These are phyloP conservation scores for Colletotrichum siamense DNA, from an alignment of 2,329 filamentous ascomycete genomes.

Conservation along the genomic window DNA sequence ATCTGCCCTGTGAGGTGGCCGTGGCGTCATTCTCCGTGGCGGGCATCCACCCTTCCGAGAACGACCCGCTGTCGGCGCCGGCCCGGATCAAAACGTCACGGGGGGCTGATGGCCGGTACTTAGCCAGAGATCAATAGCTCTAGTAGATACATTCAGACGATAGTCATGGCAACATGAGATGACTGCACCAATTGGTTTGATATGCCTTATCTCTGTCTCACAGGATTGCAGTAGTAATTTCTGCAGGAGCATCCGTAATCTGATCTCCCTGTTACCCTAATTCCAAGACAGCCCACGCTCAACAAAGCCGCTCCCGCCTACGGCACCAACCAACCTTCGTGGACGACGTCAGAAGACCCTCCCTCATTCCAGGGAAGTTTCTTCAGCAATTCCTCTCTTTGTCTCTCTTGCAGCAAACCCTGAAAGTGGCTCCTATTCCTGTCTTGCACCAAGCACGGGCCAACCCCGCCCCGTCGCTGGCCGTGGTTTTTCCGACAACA, in stretches of 20 bases:
- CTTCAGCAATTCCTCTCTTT: neutral
- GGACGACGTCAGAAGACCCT: neutral
- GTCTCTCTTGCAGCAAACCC: neutral
- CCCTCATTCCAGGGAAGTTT: neutral
- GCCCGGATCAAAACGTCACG: neutral
- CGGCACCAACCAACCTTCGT: neutral
- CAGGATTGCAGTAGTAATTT: neutral
- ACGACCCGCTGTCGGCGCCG: neutral
- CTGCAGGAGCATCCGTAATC: neutral
- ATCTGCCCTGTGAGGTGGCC: neutral
- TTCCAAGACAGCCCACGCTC: neutral
- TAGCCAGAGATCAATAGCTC: neutral
- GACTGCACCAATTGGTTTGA: neutral
- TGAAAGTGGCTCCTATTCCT: neutral
- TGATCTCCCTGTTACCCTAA: neutral
- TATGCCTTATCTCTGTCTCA: neutral
- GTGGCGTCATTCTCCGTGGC: conserved; percentile 1
- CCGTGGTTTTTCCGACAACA: conserved; percentile 15
- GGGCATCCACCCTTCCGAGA: neutral
- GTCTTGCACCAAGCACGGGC: neutral
- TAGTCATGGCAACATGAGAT: neutral
- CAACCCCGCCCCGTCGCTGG: neutral
- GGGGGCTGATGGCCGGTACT: neutral
- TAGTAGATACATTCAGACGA: neutral
- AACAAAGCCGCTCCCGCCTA: neutral